Evolutionary conservation across 805 yeast species (phyloP).

Genomic region (Barnettozyma botsteinii): DNA sequence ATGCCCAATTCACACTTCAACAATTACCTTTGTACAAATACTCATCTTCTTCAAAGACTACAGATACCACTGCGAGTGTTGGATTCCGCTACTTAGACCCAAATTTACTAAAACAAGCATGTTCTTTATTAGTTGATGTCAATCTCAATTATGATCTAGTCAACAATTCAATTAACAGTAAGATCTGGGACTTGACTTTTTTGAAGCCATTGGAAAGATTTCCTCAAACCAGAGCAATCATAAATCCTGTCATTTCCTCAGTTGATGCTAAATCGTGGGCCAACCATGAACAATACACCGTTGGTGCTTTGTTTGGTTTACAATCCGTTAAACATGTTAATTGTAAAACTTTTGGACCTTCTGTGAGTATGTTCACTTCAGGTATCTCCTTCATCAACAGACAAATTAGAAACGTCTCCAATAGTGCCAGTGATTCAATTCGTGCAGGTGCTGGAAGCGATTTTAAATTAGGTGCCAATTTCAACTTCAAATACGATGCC

Average conservation of each 20-base stretch:
- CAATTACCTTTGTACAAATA: slow-evolving; percentile 29
- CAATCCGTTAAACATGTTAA: slow-evolving; percentile 29
- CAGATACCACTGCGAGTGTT: slow-evolving; percentile 30
- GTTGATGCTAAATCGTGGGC: slow-evolving; percentile 43
- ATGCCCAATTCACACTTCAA: slow-evolving; percentile 36
- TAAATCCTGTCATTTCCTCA: slow-evolving; percentile 41
- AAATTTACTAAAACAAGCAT: slow-evolving; percentile 57
- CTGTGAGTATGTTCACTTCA: slow-evolving; percentile 28
- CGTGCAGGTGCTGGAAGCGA: slow-evolving; percentile 52
- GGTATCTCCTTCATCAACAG: slow-evolving; percentile 63
- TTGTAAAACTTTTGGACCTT: slow-evolving; percentile 14
- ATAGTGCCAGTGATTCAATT: slow-evolving; percentile 47
- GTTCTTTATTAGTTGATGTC: slow-evolving; percentile 40
- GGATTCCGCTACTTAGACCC: slow-evolving; percentile 33
- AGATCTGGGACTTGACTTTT: slow-evolving; percentile 43
- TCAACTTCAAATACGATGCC: slow-evolving; percentile 37
- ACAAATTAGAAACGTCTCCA: slow-evolving; percentile 46
- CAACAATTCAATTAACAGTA: slow-evolving; percentile 38
- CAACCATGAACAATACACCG: slow-evolving; percentile 44
- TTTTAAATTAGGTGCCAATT: slow-evolving; percentile 46
- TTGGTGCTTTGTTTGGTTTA: slow-evolving; percentile 45
- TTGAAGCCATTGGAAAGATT: slow-evolving; percentile 40
- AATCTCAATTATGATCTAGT: slow-evolving; percentile 45
- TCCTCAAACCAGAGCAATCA: slow-evolving; percentile 42
- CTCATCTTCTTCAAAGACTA: slow-evolving; percentile 30